Base-by-base conservation (phyloP, 2,329 filamentous ascomycete species). In the Colletotrichum noveboracense region DNA sequence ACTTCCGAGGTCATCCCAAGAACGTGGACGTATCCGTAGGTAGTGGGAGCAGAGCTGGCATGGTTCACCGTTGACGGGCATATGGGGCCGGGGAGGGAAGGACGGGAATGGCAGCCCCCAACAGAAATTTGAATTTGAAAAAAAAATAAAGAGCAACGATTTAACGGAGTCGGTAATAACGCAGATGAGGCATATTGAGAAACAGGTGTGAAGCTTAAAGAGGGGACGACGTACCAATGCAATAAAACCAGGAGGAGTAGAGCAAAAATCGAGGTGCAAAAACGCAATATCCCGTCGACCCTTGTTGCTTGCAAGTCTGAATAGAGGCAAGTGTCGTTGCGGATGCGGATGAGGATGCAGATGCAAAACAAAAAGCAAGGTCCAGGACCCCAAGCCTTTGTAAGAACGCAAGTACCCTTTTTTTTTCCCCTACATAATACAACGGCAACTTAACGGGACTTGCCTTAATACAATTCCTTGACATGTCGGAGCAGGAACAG, bases 301-400 rank as follows among this genome's bases (percentile, higher is more conserved):
- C 73, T 73, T 75, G 73, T 73, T 75, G 70, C 73, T 73, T 75
- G 73, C 56, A 73, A 73, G 70, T 75, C 73, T 75, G 70, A 75
- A 75, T 69, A 60, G 69, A 72, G 64, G 58, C 73, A 75, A 69
- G 70, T 73, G 73, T 48, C 16, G 21, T 52, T 66, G 36, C 55
- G 43, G 52, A 62, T 58, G 28, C 34, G 52, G 58, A n/a, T 52
- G 30, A 24, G 9, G 38, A 30, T 48, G 70, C 38, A 70, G 66
- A 48, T 10, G 12, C 58, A 36, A 24, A 30, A 36, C 61, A 32
- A 32, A 16, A 48, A 12, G 43, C 43, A 21, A 48, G 43, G 43
- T 48, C 43, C n/a, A 48, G 43, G 43, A 48, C 43, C 43, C 43
- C 43, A 48, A 28, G 55, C 26, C 55, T 28, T 58, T 58, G 43